Percentiles rank a stretch among this genome's conserved stretches.
Evolutionary conservation across 306 rosid species (phyloP).

Genomic region (Lathyrus oleraceus): DNA sequence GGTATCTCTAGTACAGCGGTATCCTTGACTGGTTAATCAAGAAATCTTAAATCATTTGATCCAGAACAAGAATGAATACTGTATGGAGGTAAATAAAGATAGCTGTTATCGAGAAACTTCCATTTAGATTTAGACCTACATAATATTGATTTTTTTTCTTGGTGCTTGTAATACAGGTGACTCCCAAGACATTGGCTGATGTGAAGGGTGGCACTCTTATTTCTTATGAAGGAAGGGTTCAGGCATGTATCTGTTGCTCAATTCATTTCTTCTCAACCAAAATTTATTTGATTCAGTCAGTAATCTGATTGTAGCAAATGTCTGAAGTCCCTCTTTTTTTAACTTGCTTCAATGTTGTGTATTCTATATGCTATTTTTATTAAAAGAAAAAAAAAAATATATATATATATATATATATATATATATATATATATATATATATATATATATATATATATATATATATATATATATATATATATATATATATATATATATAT

Average conservation of each 20-base stretch:
- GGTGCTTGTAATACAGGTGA: constrained; percentile 33
- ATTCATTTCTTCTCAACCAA: constrained; percentile 6
- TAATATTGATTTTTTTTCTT: not conserved
- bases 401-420: too few species aligned
- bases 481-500: too few species aligned
- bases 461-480: too few species aligned
- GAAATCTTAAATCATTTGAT: constrained; percentile 52
- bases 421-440: too few species aligned
- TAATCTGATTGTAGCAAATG: not conserved
- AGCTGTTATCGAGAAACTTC: not conserved
- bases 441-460: too few species aligned
- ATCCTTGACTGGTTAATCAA: constrained; percentile 64
- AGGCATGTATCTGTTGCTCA: constrained; percentile 35
- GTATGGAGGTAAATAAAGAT: constrained; percentile 77
- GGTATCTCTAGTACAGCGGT: constrained; percentile 32
- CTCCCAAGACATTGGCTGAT: constrained; percentile 89
- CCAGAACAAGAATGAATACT: constrained; percentile 81
- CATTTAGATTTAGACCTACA: not conserved
- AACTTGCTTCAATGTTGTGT: constrained; percentile 21
- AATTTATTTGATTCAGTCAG: constrained; percentile 23
- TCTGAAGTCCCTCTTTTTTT: constrained; percentile 6
- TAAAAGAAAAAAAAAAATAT: too few species aligned
- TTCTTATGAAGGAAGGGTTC: constrained; percentile 79
- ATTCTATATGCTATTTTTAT: not conserved
- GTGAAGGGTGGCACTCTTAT: constrained; percentile 98